Evolutionary conservation across 371 early-diverging fungal genomes (phyloP).

Genomic region (Phascolomyces articulosus): DNA sequence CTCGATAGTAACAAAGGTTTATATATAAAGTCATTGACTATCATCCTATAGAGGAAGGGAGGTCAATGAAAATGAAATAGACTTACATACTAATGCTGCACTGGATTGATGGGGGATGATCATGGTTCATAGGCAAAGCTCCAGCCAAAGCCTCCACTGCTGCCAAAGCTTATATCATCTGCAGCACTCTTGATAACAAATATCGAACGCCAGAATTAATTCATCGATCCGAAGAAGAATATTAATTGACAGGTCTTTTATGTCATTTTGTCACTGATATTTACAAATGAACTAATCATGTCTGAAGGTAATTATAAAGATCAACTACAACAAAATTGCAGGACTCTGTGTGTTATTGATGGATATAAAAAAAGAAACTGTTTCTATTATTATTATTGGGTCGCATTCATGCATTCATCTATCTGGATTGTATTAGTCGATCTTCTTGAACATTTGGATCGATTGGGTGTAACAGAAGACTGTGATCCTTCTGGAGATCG

Average conservation of each 20-base stretch:
- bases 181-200: constrained; percentile 47
- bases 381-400: too few relatives aligned
- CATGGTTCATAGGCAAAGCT: background rate
- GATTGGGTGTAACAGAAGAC: constrained; percentile 43
- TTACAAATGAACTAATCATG: constrained; percentile 56
- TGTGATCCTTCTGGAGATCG: constrained; percentile 50
- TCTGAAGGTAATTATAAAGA: constrained; percentile 65
- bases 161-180: constrained; percentile 56
- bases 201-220: constrained; percentile 42
- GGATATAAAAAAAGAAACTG: too few relatives aligned
- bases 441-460: constrained; percentile 54
- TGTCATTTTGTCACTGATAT: constrained; percentile 63
- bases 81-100: too few relatives aligned
- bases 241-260: constrained; percentile 56
- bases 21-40: too few relatives aligned
- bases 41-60: too few relatives aligned
- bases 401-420: too few relatives aligned
- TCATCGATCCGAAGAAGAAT: constrained; percentile 46
- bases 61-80: too few relatives aligned
- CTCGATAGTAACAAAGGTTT: constrained; percentile 16
- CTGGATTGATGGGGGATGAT: too few relatives aligned
- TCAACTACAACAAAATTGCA: too few relatives aligned
- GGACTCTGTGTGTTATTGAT: too few relatives aligned
- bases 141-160: constrained; percentile 15
- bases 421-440: too few relatives aligned